Evolutionary conservation across 164 flowering plant species (phyloP).

Genomic region (Chimonanthus salicifolius): DNA sequence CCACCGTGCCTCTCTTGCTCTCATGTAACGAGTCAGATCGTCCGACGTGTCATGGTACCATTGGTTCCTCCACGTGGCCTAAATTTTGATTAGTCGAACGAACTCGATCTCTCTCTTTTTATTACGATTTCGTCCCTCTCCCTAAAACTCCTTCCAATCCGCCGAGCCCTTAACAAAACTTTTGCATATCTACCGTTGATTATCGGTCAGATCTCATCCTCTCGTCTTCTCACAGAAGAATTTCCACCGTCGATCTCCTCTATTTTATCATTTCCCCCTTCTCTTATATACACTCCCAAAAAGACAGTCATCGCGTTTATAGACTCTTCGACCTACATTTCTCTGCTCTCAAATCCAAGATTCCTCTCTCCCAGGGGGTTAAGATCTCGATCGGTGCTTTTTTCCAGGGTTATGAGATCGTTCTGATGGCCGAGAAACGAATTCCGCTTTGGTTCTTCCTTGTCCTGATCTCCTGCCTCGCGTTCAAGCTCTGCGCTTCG

Average conservation of each 20-base stretch:
- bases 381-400: neutral
- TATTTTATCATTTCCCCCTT: neutral
- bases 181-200: neutral
- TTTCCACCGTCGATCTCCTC: neutral
- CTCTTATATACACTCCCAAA: neutral
- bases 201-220: neutral
- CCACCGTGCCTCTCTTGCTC: neutral
- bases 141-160: neutral
- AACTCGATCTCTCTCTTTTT: neutral
- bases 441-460: constrained; percentile 10
- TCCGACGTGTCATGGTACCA: neutral
- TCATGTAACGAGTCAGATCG: neutral
- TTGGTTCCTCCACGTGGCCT: neutral
- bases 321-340: neutral
- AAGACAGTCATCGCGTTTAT: neutral
- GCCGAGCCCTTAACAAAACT: neutral
- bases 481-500: constrained; percentile 28
- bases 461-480: constrained; percentile 18
- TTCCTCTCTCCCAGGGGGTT: too few species aligned
- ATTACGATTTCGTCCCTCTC: neutral
- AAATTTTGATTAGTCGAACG: neutral
- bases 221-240: neutral
- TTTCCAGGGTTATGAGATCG: neutral
- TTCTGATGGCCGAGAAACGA: constrained; percentile 20
- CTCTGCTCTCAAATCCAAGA: too few species aligned